Evolutionary conservation across 2,329 filamentous ascomycete genomes (phyloP).

Genomic region (Leptographium wingfieldii): DNA sequence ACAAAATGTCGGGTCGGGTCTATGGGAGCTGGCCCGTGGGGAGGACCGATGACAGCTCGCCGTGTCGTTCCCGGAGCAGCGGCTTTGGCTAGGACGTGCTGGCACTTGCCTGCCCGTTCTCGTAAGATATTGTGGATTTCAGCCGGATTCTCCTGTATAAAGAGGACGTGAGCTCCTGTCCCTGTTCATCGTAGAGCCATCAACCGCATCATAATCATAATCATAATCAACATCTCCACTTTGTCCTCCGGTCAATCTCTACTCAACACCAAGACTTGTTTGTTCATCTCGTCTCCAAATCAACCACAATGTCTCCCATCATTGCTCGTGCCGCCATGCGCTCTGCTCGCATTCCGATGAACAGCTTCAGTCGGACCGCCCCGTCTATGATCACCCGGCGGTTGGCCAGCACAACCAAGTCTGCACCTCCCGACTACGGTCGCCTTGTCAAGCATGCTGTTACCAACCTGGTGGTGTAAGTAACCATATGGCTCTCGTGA

Average conservation of each 20-base stretch:
- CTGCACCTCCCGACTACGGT: constrained; percentile 25
- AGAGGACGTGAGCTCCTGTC: not conserved
- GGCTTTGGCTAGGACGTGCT: not conserved
- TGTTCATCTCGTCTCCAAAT: not conserved
- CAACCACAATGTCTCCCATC: constrained; percentile 22
- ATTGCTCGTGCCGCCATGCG: constrained; percentile 18
- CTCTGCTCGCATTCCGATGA: constrained; percentile 15
- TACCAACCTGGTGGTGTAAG: constrained; percentile 23
- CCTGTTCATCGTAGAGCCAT: not conserved
- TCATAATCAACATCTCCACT: not conserved
- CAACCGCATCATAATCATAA: not conserved
- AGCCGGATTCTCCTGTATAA: not conserved
- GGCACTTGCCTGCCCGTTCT: not conserved
- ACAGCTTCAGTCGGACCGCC: constrained; percentile 14
- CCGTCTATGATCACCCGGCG: constrained; percentile 24
- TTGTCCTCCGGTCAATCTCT: not conserved
- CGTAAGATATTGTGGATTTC: not conserved
- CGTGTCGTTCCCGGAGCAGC: not conserved
- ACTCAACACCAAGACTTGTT: not conserved
- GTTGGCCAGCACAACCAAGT: constrained; percentile 7
- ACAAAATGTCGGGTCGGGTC: constrained; percentile 2
- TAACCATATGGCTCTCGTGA: not conserved
- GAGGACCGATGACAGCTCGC: not conserved
- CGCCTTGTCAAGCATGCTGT: constrained; percentile 21
- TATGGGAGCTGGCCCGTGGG: not conserved